Base-by-base conservation (phyloP, 805 yeast species). In the Candida ficus region DNA sequence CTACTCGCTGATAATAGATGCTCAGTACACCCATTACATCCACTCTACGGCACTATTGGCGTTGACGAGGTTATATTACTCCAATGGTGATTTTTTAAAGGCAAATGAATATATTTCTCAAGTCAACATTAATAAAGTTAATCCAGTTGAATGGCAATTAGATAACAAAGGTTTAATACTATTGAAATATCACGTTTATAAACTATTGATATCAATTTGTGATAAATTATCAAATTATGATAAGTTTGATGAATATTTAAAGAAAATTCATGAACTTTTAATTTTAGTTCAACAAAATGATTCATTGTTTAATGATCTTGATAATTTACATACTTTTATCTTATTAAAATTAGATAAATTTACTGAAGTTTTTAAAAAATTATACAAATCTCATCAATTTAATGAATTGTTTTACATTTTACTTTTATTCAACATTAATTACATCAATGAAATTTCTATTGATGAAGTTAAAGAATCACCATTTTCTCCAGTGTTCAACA, bases 91-190 rank as follows among this genome's bases (percentile, higher is more conserved):
- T 9, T 41, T 28, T 28, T 13, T 10, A 7, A 27, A 8, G 11
- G 44, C 44, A 11, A 41, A 33, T 22, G 35, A 37, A 4, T 31
- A 21, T 17, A 22, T 37, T 14, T 17, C 33, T 6, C 41, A 37
- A 25, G n/a, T 41, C 14, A 41, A 32, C n/a, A 19, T 41, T n/a
- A 37, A 36, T 26, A 41, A 41, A 12, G n/a, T 41, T n/a, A 41
- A 41, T 19, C 44, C 44, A 14, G 40, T 31, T 5, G 44, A 41
- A 17, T 41, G 44, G 44, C 44, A 41, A 22, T 20, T 41, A 16
- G 29, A 38, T 27, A 19, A 30, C 5, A 7, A 18, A 4, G 40
- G 28, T 2, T 28, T 41, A n/a, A 16, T 27, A 1, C 7, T n/a
- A 6, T 20, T 38, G 38, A 41, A 41, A 19, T 33, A 27, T 17